Evolutionary conservation across 805 yeast species (phyloP), one percentile per base, ranked within the genome.

Genomic region (Limtongia smithiae): DNA sequence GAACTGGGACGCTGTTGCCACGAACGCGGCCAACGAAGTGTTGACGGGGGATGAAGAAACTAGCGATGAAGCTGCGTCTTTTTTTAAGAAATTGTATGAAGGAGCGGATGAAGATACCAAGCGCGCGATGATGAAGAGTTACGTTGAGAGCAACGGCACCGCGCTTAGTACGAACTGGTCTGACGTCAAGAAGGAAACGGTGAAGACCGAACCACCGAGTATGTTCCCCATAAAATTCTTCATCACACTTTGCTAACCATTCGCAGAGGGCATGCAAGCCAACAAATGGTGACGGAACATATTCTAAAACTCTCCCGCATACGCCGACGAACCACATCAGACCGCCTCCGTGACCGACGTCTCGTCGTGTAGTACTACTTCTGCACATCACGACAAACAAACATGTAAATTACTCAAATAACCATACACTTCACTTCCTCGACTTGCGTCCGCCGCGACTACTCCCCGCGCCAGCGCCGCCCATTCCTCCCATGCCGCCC

Each of bases 121-220:
- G 58, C 74, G 94, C 44, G 99, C 99, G 1, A 93, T 93, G 97
- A 84, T 87, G 95, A 93, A 93, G 70, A 86, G 96, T 45, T 93
- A 78, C 61, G 74, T 80, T n/a, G 96, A 93, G 68, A 85, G 95
- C 59, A 84, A 85, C 60, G 99, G 99, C 18, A 93, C 98, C 0
- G 80, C 95, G 1, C 71, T 93, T 50, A 86, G 95, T 39, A 93
- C 98, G 3, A 85, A 87, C 63, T 93, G 99, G 99, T 77, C 70
- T 9, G 95, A 88, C 51, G 97, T 94, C 1, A 72, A 78, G 33
- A 72, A 76, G 48, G 80, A 79, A 51, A 73, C 66, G 18, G 84
- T 83, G 37, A 84, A 82, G 60, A 76, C 83, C 2, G 67, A 74
- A 21, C 89, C 95, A 0, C 95, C 95, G 0, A 32, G 57, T 50